Evolutionary conservation across 2,329 filamentous ascomycete species (phyloP).

Genomic region (Stemphylium vesicarium): DNA sequence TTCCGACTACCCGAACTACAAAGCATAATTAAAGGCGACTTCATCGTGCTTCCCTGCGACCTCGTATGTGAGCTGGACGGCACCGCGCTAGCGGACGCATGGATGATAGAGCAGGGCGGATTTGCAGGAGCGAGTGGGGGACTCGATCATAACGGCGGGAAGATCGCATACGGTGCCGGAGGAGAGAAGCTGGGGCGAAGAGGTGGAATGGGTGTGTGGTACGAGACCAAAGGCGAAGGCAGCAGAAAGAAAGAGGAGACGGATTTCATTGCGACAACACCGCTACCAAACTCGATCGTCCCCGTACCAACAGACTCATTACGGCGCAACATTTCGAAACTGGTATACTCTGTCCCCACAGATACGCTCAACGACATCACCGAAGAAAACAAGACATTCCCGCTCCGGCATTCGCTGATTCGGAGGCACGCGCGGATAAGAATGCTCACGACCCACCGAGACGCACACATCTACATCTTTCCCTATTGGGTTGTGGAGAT

Average conservation of each 20-base stretch:
- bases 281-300: conserved; percentile 65
- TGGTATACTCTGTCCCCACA: conserved; percentile 86
- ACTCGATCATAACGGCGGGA: conserved; percentile 48
- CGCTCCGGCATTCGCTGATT: conserved; percentile 77
- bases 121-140: conserved; percentile 66
- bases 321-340: conserved; percentile 71
- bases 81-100: conserved; percentile 82
- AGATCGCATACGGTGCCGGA: conserved; percentile 57
- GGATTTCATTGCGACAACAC: conserved; percentile 84
- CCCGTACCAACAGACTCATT: conserved; percentile 69
- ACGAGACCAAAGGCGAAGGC: conserved; percentile 79
- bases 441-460: conserved; percentile 83
- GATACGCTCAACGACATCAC: conserved; percentile 85
- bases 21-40: conserved; percentile 79
- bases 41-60: conserved; percentile 90
- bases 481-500: conserved; percentile 91
- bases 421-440: conserved; percentile 76
- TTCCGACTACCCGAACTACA: conserved; percentile 84
- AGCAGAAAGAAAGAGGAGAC: conserved; percentile 89
- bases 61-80: conserved; percentile 88
- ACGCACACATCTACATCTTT: conserved; percentile 94
- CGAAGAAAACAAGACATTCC: conserved; percentile 74
- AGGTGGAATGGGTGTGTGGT: conserved; percentile 89
- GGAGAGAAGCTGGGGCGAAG: conserved; percentile 67
- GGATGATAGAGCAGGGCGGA: conserved; percentile 84